Evolutionary conservation across 352 stramenopile species (phyloP).

Genomic region (Globisporangium paddicum): DNA sequence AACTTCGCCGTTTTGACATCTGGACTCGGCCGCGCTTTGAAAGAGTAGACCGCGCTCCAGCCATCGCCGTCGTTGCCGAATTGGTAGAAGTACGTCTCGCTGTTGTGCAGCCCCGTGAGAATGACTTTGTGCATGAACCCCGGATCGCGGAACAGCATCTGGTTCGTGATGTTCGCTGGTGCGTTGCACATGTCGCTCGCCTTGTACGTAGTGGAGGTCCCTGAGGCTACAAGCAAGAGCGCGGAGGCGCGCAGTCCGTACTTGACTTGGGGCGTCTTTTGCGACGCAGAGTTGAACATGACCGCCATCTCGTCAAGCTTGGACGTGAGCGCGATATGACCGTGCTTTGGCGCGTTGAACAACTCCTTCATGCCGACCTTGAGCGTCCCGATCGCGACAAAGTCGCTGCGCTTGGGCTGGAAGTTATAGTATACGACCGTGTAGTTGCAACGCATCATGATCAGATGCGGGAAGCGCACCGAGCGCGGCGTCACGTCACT

Average conservation of each 20-base stretch:
- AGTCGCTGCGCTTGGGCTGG: conserved; percentile 12
- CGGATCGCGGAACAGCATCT: conserved; percentile 70
- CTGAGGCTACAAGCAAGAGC: conserved; percentile 20
- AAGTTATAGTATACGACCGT: conserved; percentile 54
- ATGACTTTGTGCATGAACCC: conserved; percentile 82
- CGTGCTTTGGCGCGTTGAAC: conserved; percentile 59
- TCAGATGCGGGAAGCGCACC: conserved; percentile 56
- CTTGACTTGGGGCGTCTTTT: conserved; percentile 31
- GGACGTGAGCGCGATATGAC: conserved; percentile 60
- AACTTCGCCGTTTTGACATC: conserved; percentile 2
- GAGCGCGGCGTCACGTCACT: conserved; percentile 36
- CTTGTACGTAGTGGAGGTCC: conserved; percentile 60
- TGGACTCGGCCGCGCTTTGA: conserved; percentile 16
- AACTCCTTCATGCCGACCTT: conserved; percentile 43
- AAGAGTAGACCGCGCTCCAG: conserved; percentile 66
- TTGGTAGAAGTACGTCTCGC: conserved; percentile 66
- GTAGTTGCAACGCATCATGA: conserved; percentile 75
- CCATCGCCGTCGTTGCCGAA: conserved; percentile 75
- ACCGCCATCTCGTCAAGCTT: conserved; percentile 48
- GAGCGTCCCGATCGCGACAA: conserved; percentile 27
- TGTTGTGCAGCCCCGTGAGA: conserved; percentile 31
- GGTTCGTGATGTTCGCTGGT: conserved; percentile 54
- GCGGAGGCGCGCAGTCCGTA: conserved; percentile 28
- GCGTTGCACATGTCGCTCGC: conserved; percentile 59
- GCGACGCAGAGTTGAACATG: conserved; percentile 69